Base-by-base conservation (phyloP, 345 rosid genomes). In the Brassica juncea region DNA sequence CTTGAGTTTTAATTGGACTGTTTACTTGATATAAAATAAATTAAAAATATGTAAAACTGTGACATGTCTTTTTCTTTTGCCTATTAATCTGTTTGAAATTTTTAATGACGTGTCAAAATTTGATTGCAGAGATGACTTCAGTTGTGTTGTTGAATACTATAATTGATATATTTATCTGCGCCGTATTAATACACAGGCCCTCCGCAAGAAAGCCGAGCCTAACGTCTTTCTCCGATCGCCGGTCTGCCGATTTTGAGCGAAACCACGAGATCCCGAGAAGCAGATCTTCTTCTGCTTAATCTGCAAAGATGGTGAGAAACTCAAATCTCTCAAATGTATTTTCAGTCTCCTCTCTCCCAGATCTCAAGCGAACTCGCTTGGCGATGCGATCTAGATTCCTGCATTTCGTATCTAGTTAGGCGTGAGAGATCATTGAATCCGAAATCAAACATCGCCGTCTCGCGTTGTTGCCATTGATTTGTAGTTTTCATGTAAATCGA, bases 161-260 rank as follows among this genome's bases (percentile, higher is more conserved):
- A 34, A 52, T 11, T 4, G 31, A 39, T 44, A 39, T 44, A 16
- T 19, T 57, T 37, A 37, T 77, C 78, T 66, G 77, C 61, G 73
- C 67, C 77, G 77, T 73, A 59, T 44, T 79, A 37, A 37, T 6
- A 42, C 60, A 42, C 61, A 66, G 69, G 69, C 77, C 66, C 73
- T 32, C 44, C 60, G 55, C 70, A 28, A 61, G 54, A 62, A 68
- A 74, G n/a, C 19, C 19, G 19, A 19, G 12, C 55, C 60, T 54
- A 71, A 77, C 76, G 81, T 52, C 71, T 64, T 77, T 30, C 71
- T 54, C 59, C 49, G 60, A 64, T 77, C 81, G 28, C 32, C 78
- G 72, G 58, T 79, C 5, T 66, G 28, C 32, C 73, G 72, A 57
- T 79, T 79, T 4, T 66, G 31, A 65, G 59, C 77, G 7, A 57